Base-by-base conservation (phyloP, 164 flowering plant species). In the Stephania japonica region DNA sequence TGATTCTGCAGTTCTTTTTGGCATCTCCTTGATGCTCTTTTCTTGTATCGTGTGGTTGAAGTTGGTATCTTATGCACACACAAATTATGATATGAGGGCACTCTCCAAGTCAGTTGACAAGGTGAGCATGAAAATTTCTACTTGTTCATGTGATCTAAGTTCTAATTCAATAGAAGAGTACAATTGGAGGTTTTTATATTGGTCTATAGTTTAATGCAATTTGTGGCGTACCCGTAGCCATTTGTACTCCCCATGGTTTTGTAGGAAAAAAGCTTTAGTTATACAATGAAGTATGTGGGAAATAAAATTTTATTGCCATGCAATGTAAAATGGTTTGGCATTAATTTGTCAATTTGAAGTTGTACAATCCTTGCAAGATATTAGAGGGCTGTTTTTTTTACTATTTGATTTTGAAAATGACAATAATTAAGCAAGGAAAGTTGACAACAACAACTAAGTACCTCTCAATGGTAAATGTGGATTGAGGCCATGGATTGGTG, bases 61-160 rank as follows among this genome's bases (percentile, higher is more conserved):
- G 79, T 74, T 93, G 86, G 97, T 93, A 6, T 95, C 99, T 7
- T 95, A 89, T 83, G 97, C 94, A 7, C 99, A 95, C 77, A 87
- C 98, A 53, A 93, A 83, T 80, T 85, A 85, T 78, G 99, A 95
- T 75, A 75, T 93, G 85, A 84, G 99, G 80, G 78, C 84, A 69
- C 84, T 89, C 42, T 72, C 82, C 62, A 87, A 82, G 74, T 77
- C 88, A 42, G 72, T 24, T 70, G 88, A 82, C 7, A 86, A 91
- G 99, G 99, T 91, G 84, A 75, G 41, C 21, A 38, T 49, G 70
- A 4, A 6, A 32, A 18, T 44, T 67, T 64, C 25, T 50, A 44
- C 27, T 13, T 26, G 47, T 2, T 19, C 42, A 70, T n/a, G 47
- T 18, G 9, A 27, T 61, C 11, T 3, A n/a, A 75, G 25, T 59